Conservation (phyloP, 139 green algal genomes). For the Marvania coccoides region DNA sequence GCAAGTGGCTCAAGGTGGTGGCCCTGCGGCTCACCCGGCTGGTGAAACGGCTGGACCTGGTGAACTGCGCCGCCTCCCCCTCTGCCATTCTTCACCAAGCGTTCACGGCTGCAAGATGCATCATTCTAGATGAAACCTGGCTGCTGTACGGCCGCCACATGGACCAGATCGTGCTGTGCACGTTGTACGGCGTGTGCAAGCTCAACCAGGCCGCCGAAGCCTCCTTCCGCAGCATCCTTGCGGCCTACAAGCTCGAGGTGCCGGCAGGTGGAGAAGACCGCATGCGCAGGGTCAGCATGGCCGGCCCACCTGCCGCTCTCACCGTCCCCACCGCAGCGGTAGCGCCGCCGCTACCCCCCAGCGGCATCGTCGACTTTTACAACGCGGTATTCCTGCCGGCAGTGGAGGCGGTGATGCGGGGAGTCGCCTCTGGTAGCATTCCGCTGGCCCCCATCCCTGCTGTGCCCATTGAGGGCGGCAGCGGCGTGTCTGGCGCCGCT, state of each 20-base stretch:
- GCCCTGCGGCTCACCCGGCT: not conserved
- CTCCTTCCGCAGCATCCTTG: constrained; percentile 81
- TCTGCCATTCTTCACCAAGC: constrained; percentile 28
- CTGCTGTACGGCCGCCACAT: constrained; percentile 87
- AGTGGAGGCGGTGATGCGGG: not conserved
- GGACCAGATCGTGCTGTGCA: constrained; percentile 81
- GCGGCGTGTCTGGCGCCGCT: too few species aligned
- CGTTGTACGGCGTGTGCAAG: constrained; percentile 89
- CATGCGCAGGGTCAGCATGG: not conserved
- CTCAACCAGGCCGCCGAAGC: constrained; percentile 37
- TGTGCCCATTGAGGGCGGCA: too few species aligned
- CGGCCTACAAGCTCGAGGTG: constrained; percentile 70
- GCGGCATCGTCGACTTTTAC: constrained; percentile 92
- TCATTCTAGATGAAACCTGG: constrained; percentile 62
- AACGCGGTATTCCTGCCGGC: constrained; percentile 46
- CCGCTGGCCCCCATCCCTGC: not conserved
- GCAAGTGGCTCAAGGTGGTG: not conserved
- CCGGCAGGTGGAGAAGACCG: constrained; percentile 42
- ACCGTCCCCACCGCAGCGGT: not conserved
- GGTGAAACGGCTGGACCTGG: not conserved
- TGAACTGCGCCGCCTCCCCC: not conserved
- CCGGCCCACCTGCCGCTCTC: not conserved
- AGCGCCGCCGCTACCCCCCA: not conserved
- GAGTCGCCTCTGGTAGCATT: not conserved
- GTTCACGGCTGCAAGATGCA: constrained; percentile 52